Conservation (phyloP, 2,329 filamentous ascomycete genomes). For the Lachnum nothofagi region DNA sequence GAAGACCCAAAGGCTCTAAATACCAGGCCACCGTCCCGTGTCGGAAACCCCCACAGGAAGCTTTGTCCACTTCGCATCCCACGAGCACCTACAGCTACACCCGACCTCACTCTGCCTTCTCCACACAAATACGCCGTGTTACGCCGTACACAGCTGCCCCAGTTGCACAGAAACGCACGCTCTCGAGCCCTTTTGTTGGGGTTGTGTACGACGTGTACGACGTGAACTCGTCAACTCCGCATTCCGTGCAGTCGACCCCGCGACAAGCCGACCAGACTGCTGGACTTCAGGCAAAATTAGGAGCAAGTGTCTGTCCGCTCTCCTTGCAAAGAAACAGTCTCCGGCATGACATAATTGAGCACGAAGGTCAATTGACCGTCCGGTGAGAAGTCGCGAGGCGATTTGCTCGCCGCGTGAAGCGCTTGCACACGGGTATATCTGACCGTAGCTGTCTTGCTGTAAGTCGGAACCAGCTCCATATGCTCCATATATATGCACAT, state of each 20-base stretch:
- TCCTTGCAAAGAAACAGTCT: slow-evolving; percentile 4
- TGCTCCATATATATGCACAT: background rate
- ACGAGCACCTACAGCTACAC: slow-evolving; percentile 1
- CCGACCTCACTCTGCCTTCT: slow-evolving; percentile 6
- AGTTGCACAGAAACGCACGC: background rate
- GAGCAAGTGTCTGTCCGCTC: background rate
- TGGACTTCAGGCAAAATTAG: background rate
- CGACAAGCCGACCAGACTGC: background rate
- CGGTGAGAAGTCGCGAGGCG: slow-evolving; percentile 12
- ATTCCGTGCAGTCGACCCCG: background rate
- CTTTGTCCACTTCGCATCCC: background rate
- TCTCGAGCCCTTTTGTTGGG: background rate
- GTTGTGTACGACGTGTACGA: background rate
- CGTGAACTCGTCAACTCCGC: background rate
- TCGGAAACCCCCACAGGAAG: background rate
- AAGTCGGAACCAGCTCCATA: background rate
- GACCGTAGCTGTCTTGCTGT: background rate
- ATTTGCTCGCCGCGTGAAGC: slow-evolving; percentile 1
- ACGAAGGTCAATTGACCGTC: slow-evolving; percentile 20
- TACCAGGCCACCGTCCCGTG: background rate
- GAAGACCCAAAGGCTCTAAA: slow-evolving; percentile 3
- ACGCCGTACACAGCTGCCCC: background rate
- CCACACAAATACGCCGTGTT: background rate
- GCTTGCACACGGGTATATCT: background rate
- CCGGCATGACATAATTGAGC: slow-evolving; percentile 20